phyloP scores from a whole-genome alignment of 2,329 filamentous ascomycete genomes.

The Arachnopeziza araneosa region DNA sequence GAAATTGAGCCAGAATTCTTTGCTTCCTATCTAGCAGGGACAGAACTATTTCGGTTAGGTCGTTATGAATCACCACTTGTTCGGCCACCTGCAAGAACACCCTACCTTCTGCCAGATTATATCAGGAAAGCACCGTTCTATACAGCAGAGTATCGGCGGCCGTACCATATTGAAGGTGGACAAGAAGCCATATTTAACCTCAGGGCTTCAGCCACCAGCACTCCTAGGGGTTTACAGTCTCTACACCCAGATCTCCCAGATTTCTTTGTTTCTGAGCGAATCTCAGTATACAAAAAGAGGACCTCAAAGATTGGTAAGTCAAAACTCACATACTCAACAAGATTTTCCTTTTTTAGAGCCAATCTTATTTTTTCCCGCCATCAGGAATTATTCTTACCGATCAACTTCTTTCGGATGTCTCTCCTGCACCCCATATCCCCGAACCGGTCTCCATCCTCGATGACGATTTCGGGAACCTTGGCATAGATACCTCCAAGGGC shows the following conservation, averaged over 20 bases:
- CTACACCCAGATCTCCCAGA: neutral
- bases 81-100: neutral
- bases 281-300: conserved; percentile 1
- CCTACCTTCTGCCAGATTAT: neutral
- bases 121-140: conserved; percentile 3
- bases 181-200: neutral
- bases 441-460: neutral
- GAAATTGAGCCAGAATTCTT: conserved; percentile 3
- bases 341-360: neutral
- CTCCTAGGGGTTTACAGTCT: neutral
- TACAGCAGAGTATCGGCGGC: neutral
- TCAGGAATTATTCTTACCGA: conserved; percentile 5
- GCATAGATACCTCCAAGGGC: neutral
- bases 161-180: neutral
- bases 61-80: neutral
- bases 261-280: neutral
- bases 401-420: conserved; percentile 1
- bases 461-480: neutral
- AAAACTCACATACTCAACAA: neutral
- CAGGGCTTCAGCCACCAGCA: neutral
- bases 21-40: conserved; percentile 1
- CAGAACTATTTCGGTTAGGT: neutral
- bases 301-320: neutral
- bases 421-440: neutral
- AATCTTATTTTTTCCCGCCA: neutral